phyloP scores from a whole-genome alignment of 169 alveolate species.

The Perkinsus chesapeaki region DNA sequence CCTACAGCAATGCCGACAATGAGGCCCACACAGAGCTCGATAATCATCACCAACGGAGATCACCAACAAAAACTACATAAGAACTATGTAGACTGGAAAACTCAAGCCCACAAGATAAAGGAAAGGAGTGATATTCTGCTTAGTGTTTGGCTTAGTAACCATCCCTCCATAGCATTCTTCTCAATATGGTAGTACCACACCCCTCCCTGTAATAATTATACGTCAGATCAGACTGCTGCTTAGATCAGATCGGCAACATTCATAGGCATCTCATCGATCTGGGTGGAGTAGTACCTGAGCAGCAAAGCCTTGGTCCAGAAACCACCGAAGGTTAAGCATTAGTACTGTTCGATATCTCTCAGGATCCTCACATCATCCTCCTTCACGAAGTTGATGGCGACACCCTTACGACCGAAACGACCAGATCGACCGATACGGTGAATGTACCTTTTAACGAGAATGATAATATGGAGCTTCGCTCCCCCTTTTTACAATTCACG shows the following conservation, averaged over 20 bases:
- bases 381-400: constrained; percentile 96
- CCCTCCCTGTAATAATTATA: not conserved
- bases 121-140: not conserved
- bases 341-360: constrained; percentile 90
- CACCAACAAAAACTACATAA: not conserved
- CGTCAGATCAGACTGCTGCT: not conserved
- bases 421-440: constrained; percentile 99
- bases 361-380: constrained; percentile 88
- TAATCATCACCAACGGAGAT: not conserved
- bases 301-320: too few species aligned
- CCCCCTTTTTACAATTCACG: constrained; percentile 70
- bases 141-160: too few species aligned
- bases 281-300: constrained; percentile 82
- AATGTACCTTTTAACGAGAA: constrained; percentile 60
- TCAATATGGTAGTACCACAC: too few species aligned
- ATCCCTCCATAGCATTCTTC: too few species aligned
- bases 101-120: not conserved
- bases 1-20: not conserved
- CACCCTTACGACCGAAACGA: constrained; percentile 97
- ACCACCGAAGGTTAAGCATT: not conserved
- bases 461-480: not conserved
- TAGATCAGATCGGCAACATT: constrained; percentile 81
- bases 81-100: not conserved
- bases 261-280: constrained; percentile 98
- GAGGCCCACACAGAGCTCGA: not conserved